Evolutionary conservation across 441 rosid species (phyloP).

Genomic region (Geranium incanum): DNA sequence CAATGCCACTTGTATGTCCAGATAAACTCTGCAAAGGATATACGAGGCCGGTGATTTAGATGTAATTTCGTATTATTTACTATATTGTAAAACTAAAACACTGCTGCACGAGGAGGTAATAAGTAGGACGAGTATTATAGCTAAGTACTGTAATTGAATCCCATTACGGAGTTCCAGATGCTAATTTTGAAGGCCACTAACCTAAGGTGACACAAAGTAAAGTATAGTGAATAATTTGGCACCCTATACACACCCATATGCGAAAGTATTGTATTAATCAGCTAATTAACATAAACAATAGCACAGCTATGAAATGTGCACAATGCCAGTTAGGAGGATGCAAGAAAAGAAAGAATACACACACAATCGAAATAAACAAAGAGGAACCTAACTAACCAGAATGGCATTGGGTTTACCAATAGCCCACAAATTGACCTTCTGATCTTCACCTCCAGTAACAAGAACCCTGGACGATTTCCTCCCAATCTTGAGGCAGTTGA

Average conservation of each 20-base stretch:
- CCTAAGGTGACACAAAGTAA: background rate
- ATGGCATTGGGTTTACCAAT: slow-evolving; percentile 97
- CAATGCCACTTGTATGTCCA: slow-evolving; percentile 92
- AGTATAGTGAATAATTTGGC: background rate
- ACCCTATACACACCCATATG: background rate
- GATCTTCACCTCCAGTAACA: slow-evolving; percentile 97
- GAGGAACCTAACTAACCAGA: slow-evolving; percentile 47
- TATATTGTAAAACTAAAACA: background rate
- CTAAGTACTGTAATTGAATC: background rate
- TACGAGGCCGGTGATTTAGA: background rate
- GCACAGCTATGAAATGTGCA: background rate
- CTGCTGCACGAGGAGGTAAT: background rate
- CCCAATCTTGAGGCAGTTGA: slow-evolving; percentile 93
- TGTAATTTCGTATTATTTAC: background rate
- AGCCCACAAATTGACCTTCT: slow-evolving; percentile 97
- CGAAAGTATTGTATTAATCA: too few relatives aligned
- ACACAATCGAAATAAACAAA: too few relatives aligned
- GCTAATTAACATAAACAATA: background rate
- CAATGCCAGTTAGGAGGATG: background rate
- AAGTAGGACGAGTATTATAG: background rate
- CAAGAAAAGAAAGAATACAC: background rate
- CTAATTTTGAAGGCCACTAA: background rate
- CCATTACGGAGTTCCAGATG: background rate
- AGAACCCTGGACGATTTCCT: slow-evolving; percentile 92
- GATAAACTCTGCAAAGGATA: slow-evolving; percentile 61